A percentile compares a stretch with the other conserved stretches of the same genome.
These are phyloP conservation scores for Suillus bovinus DNA, from an alignment of 768 basidiomycete species.

Conservation along the genomic window DNA sequence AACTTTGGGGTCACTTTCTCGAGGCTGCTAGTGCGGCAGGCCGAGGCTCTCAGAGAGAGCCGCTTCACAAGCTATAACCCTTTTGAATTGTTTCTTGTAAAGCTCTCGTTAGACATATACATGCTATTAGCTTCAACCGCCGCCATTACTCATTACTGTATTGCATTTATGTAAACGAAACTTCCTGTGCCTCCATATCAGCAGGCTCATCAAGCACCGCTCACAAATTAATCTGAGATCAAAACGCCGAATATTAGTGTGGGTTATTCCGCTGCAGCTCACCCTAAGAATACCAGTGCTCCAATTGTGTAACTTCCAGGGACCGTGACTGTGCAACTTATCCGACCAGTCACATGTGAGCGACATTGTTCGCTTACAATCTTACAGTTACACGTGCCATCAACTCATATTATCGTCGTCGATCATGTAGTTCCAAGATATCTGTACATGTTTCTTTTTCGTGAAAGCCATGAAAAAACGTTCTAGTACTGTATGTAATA, in stretches of 20 bases:
- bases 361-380: background rate
- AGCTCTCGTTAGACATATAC: background rate
- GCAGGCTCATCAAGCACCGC: background rate
- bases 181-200: background rate
- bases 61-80: background rate
- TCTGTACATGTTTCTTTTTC: background rate
- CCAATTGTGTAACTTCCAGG: background rate
- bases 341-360: background rate
- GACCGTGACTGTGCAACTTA: background rate
- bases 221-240: background rate
- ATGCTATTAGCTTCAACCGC: background rate
- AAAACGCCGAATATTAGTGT: background rate
- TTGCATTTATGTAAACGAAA: background rate
- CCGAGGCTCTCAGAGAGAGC: too few relatives aligned
- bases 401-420: too few relatives aligned
- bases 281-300: background rate
- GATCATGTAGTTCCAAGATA: background rate
- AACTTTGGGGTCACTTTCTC: background rate
- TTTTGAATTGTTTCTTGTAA: background rate
- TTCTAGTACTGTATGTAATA: constrained; percentile 2
- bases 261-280: background rate
- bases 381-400: too few relatives aligned
- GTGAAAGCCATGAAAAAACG: background rate
- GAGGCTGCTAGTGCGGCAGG: background rate
- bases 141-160: too few relatives aligned